These are phyloP conservation scores for Kickxella alabastrina DNA, from an alignment of 192 early-diverging fungal genomes.

Conservation along the genomic window DNA sequence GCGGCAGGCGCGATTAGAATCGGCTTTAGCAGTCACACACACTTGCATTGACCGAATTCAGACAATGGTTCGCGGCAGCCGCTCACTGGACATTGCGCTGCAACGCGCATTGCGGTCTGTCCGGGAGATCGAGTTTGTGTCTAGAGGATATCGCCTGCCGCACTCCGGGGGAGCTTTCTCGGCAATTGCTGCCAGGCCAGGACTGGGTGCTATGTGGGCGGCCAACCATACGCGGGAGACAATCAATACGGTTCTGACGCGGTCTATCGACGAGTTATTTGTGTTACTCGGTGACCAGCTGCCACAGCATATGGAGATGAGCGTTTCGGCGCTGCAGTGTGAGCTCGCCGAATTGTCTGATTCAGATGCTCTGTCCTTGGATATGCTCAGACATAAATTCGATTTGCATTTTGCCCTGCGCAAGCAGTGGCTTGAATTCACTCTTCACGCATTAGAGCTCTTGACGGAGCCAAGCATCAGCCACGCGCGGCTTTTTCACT, in stretches of 20 bases:
- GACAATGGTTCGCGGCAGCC: slow-evolving; percentile 1
- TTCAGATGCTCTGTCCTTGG: not conserved
- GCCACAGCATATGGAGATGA: not conserved
- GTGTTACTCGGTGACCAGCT: not conserved
- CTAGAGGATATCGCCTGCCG: slow-evolving; percentile 21
- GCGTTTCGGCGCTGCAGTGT: not conserved
- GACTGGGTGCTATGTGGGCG: slow-evolving; percentile 11
- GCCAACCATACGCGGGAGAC: slow-evolving; percentile 16
- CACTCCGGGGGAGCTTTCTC: not conserved
- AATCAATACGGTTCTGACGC: not conserved
- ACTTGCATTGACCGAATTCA: not conserved
- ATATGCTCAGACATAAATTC: slow-evolving; percentile 9
- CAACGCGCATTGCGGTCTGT: slow-evolving; percentile 25
- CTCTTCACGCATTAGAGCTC: slow-evolving; percentile 6
- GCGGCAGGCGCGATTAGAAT: not conserved
- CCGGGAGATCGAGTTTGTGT: slow-evolving; percentile 29
- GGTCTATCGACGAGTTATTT: not conserved
- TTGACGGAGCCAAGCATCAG: no score
- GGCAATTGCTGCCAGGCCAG: slow-evolving; percentile 1
- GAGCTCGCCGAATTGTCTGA: no score
- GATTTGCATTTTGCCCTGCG: slow-evolving; percentile 25
- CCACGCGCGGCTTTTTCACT: no score
- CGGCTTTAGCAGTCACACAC: not conserved
- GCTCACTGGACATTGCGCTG: slow-evolving; percentile 15
- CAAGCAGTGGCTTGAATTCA: slow-evolving; percentile 15